A percentile compares a stretch with the other conserved stretches of the same genome.
These are phyloP conservation scores for Penicilliopsis zonata DNA, from an alignment of 495 filamentous ascomycete genomes.

Conservation along the genomic window DNA sequence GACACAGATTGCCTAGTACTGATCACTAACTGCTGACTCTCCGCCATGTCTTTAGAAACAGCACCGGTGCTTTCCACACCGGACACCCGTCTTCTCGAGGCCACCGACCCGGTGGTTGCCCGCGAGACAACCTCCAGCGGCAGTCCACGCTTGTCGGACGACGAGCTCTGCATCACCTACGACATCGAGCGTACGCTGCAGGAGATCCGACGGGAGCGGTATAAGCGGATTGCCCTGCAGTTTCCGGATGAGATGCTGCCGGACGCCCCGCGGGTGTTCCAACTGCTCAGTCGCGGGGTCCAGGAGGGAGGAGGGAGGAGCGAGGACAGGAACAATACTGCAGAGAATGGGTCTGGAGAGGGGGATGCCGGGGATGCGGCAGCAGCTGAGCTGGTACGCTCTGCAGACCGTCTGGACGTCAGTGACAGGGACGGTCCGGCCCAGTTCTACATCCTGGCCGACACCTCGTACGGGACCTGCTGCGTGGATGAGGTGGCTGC, in stretches of 20 bases:
- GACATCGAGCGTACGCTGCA: conserved; percentile 72
- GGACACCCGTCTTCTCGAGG: conserved; percentile 65
- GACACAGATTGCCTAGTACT: no score
- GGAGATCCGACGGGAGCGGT: conserved; percentile 59
- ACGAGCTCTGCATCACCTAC: conserved; percentile 67
- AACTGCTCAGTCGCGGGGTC: conserved; percentile 51
- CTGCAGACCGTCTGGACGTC: conserved; percentile 20
- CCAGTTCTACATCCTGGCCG: conserved; percentile 75
- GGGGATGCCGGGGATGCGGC: conserved; percentile 14
- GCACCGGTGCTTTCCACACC: conserved; percentile 83
- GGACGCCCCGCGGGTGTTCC: conserved; percentile 74
- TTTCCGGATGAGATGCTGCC: conserved; percentile 87
- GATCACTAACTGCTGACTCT: no score
- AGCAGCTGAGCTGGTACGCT: no score
- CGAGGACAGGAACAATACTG: conserved; percentile 7
- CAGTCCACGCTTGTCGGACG: conserved; percentile 39
- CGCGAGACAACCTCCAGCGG: no score
- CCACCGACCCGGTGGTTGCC: conserved; percentile 21
- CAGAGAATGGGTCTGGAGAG: conserved; percentile 6
- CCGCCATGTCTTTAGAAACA: no score
- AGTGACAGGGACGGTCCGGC: conserved; percentile 16
- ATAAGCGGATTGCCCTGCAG: conserved; percentile 73
- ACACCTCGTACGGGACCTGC: conserved; percentile 94
- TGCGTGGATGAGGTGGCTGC: conserved; percentile 97
- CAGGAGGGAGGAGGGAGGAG: conserved; percentile 15